Percentiles rank a stretch among this genome's conserved stretches.
Conservation (phyloP, 2,329 filamentous ascomycete genomes). For the Fusarium clavum region DNA sequence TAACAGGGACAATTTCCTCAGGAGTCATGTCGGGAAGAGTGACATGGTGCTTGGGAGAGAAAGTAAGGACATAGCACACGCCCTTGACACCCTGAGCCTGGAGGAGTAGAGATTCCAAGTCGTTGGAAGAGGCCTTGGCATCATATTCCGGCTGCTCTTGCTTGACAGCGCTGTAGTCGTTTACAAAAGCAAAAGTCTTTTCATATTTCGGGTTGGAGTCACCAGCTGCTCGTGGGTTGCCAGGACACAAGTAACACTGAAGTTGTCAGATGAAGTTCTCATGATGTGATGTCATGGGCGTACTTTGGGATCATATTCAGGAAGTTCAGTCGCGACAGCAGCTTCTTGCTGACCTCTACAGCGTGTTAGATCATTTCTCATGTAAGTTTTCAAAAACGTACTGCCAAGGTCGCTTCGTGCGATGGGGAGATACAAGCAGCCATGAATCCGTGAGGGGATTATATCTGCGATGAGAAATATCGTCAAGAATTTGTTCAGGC, state of each 20-base stretch:
- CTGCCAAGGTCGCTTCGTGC: constrained; percentile 97
- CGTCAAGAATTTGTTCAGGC: constrained; percentile 84
- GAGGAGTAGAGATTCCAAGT: constrained; percentile 80
- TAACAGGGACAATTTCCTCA: constrained; percentile 80
- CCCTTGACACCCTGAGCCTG: constrained; percentile 88
- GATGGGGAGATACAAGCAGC: constrained; percentile 94
- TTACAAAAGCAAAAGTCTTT: constrained; percentile 92
- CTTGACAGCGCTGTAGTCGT: constrained; percentile 97
- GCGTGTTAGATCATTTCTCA: constrained; percentile 9
- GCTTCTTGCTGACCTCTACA: constrained; percentile 80
- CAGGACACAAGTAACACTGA: constrained; percentile 93
- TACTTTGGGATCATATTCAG: constrained; percentile 82
- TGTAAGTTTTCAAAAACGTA: too few relatives aligned
- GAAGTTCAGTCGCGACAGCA: constrained; percentile 74
- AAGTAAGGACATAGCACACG: constrained; percentile 97
- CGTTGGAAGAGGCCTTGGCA: constrained; percentile 58
- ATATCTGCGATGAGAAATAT: constrained; percentile 95
- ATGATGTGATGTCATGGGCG: constrained; percentile 37
- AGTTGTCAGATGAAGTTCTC: constrained; percentile 13
- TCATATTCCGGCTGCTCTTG: constrained; percentile 87
- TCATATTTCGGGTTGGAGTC: constrained; percentile 88
- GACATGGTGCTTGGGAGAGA: constrained; percentile 88
- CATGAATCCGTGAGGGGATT: constrained; percentile 92
- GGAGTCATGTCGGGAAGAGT: constrained; percentile 91
- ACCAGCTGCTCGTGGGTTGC: constrained; percentile 89